Conservation (phyloP, 2,329 filamentous ascomycete species). For the Arachnomyces sp. region DNA sequence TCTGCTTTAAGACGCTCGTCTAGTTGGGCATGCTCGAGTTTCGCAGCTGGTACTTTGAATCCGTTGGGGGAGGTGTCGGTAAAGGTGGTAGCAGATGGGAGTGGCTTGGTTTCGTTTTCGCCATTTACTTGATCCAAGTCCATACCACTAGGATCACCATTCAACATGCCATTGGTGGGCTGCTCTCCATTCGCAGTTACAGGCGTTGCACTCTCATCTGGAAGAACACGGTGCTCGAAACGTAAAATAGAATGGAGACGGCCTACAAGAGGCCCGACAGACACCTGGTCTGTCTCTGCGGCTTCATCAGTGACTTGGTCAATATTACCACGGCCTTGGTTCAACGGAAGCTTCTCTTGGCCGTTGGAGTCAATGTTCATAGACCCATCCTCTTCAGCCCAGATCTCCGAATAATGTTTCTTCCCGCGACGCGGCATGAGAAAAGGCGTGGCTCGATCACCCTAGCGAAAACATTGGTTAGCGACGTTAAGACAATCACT, state of each 20-base stretch:
- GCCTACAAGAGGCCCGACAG: slow-evolving; percentile 74
- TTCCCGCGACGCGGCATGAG: slow-evolving; percentile 77
- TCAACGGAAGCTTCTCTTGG: slow-evolving; percentile 62
- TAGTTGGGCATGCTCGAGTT: slow-evolving; percentile 75
- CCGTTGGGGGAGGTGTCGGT: slow-evolving; percentile 64
- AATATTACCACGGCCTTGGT: slow-evolving; percentile 75
- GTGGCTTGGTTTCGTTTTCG: slow-evolving; percentile 36
- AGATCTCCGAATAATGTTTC: slow-evolving; percentile 78
- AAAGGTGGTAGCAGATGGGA: slow-evolving; percentile 69
- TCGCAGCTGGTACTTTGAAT: slow-evolving; percentile 71
- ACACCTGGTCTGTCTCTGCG: slow-evolving; percentile 82
- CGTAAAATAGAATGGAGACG: slow-evolving; percentile 73
- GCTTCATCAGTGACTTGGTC: slow-evolving; percentile 80
- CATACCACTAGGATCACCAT: slow-evolving; percentile 38
- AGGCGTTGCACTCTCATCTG: slow-evolving; percentile 49
- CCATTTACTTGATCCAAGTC: slow-evolving; percentile 41
- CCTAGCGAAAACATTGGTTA: slow-evolving; percentile 34
- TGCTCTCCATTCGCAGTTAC: slow-evolving; percentile 48
- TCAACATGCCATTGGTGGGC: slow-evolving; percentile 25
- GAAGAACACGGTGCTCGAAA: slow-evolving; percentile 53
- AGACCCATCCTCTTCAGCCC: slow-evolving; percentile 85
- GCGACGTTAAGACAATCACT: slow-evolving; percentile 1
- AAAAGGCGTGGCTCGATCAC: slow-evolving; percentile 76
- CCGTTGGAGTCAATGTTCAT: slow-evolving; percentile 63
- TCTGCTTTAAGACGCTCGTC: slow-evolving; percentile 90